Evolutionary conservation across 2,329 filamentous ascomycete species (phyloP), one percentile per base, ranked within the genome.

Genomic region (Volutella citrinella): DNA sequence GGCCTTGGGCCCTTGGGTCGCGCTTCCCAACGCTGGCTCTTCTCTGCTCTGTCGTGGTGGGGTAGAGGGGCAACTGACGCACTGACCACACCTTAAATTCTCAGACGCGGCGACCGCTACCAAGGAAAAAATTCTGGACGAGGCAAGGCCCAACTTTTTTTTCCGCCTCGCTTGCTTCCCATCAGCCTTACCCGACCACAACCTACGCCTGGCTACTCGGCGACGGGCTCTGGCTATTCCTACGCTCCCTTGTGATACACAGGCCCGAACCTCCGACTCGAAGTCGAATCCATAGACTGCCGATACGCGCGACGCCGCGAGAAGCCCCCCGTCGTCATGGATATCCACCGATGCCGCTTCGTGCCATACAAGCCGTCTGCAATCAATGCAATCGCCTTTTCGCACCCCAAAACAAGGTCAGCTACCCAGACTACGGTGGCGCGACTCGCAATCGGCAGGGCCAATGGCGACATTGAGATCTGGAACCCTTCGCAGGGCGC

Each of bases 341-440:
- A 97, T 66, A 84, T 98, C 59, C 93, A 98, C 70, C 87, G 93
- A 55, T 95, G 90, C 59, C 87, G 93, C 58, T 98, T 98, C 67
- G 85, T 98, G 51, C 86, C 87, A 24, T 97, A 87, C 65, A 88
- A 89, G 46, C 84, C 88, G 7, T 88, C 88, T 40, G 84, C 89
- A 38, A 96, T 98, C 65, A 97, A 95, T 66, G 84, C 88, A 45
- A 78, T 97, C 57, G 88, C 91, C 48, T 97, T 98, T 63, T 95
- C 93, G 6, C 87, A 95, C 59, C 72, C 84, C 14, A 69, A 63
- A 41, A 45, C 65, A 32, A 63, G 64, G 47, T 66, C 72, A 40
- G 62, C 66, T 45, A 66, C 56, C 61, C 59, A 70, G 59, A 51
- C 74, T 64, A 51, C 71, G 74, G 15, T 76, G 72, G 42, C 80